Percentiles rank a stretch among this genome's conserved stretches.
Conservation (phyloP, 192 early-diverging fungal genomes). For the Mortierella antarctica region DNA sequence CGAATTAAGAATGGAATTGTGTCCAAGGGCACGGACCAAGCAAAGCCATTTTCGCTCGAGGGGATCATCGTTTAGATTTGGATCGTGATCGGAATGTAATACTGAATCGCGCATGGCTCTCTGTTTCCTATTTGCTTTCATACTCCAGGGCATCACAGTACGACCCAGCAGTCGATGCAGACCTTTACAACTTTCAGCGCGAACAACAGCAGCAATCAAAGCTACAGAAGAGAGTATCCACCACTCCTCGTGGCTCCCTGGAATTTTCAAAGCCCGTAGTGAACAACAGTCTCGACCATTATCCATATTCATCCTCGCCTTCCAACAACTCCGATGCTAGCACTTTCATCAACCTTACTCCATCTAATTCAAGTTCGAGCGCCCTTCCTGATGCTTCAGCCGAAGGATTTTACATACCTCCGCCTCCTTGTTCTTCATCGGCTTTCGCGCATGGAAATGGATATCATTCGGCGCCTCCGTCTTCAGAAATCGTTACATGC, state of each 20-base stretch:
- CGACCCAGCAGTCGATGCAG: conserved; percentile 24
- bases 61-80: too few relatives aligned
- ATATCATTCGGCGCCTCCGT: too few relatives aligned
- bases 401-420: not conserved
- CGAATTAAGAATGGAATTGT: not conserved
- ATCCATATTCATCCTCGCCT: conserved; percentile 4
- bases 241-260: conserved; percentile 9
- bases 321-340: conserved; percentile 9
- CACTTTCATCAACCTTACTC: conserved; percentile 22
- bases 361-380: not conserved
- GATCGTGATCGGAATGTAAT: too few relatives aligned
- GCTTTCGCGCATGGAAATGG: too few relatives aligned
- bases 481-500: too few relatives aligned
- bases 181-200: conserved; percentile 13
- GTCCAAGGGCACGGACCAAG: not conserved
- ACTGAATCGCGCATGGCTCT: not conserved
- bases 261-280: not conserved
- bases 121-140: not conserved
- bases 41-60: too few relatives aligned
- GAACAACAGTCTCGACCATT: conserved; percentile 3
- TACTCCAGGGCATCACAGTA: conserved; percentile 30
- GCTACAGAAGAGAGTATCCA: not conserved
- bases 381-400: not conserved
- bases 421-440: not conserved
- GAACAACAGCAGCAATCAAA: conserved; percentile 17